Conservation (phyloP, 2,329 filamentous ascomycete species). For the Periconia sp. region DNA sequence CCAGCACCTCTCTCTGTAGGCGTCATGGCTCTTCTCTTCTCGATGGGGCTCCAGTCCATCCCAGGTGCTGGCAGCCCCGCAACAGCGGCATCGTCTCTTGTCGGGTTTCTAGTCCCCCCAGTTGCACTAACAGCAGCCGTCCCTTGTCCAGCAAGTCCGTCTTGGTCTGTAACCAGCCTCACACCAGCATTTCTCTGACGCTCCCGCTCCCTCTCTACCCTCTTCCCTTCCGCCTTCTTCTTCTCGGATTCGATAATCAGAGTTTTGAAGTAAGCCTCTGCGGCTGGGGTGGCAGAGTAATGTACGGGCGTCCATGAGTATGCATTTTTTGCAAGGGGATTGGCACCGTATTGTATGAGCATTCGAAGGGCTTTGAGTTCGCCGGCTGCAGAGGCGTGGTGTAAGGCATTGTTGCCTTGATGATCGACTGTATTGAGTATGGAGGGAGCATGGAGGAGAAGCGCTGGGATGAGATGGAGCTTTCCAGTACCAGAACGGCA, state of each 20-base stretch:
- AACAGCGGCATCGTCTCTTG: constrained; percentile 38
- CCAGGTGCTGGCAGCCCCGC: constrained; percentile 33
- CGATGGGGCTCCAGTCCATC: constrained; percentile 42
- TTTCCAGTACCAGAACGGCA: constrained; percentile 42
- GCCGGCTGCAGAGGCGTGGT: constrained; percentile 82
- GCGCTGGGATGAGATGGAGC: constrained; percentile 47
- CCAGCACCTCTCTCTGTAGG: constrained; percentile 34
- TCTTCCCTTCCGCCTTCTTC: constrained; percentile 52
- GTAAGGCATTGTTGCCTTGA: constrained; percentile 82
- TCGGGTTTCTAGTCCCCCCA: constrained; percentile 21
- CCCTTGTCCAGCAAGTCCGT: constrained; percentile 12
- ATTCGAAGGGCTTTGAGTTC: constrained; percentile 77
- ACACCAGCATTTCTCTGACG: constrained; percentile 37
- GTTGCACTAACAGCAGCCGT: constrained; percentile 7
- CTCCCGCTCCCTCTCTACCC: constrained; percentile 33
- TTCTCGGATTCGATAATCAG: constrained; percentile 72
- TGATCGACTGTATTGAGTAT: constrained; percentile 54
- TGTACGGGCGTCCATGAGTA: constrained; percentile 83
- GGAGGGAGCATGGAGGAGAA: constrained; percentile 34
- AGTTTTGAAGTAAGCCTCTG: constrained; percentile 81
- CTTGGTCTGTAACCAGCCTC: constrained; percentile 37
- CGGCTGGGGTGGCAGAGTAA: constrained; percentile 79
- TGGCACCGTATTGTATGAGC: constrained; percentile 75
- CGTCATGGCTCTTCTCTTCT: constrained; percentile 43
- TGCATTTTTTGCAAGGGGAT: constrained; percentile 70